Percentiles rank a stretch among this genome's conserved stretches.
Evolutionary conservation across 805 yeast genomes (phyloP).

Genomic region (Wickerhamomyces sydowiorum): DNA sequence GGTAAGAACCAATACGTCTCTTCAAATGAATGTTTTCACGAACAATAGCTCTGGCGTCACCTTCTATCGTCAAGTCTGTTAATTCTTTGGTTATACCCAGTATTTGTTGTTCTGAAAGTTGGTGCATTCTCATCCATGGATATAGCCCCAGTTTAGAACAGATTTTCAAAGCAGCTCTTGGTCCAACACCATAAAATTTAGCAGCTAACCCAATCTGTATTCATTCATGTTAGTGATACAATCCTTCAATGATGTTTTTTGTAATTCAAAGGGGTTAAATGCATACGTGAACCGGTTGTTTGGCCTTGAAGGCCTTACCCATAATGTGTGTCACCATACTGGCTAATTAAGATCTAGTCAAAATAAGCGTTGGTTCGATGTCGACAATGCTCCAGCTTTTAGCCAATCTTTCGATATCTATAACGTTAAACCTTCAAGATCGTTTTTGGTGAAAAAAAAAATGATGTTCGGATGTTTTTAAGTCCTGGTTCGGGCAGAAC

Average conservation of each 20-base stretch:
- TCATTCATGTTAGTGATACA: neutral
- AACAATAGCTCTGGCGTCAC: conserved; percentile 66
- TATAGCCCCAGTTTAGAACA: conserved; percentile 89
- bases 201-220: conserved; percentile 59
- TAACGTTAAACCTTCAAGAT: neutral
- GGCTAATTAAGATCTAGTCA: neutral
- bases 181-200: conserved; percentile 86
- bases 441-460: neutral
- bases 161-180: conserved; percentile 59
- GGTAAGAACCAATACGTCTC: conserved; percentile 76
- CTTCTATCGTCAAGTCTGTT: conserved; percentile 77
- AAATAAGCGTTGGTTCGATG: too few species aligned
- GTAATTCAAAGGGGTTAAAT: too few species aligned
- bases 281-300: conserved; percentile 20
- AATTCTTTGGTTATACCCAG: conserved; percentile 85
- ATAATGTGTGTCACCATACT: conserved; percentile 21
- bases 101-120: conserved; percentile 81
- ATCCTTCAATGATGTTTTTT: neutral
- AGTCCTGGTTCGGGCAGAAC: neutral
- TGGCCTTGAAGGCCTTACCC: conserved; percentile 25
- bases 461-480: neutral
- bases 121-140: conserved; percentile 93
- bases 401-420: neutral
- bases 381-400: too few species aligned
- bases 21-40: conserved; percentile 75